Conservation (phyloP, 164 flowering plant species). For the Santalum album region DNA sequence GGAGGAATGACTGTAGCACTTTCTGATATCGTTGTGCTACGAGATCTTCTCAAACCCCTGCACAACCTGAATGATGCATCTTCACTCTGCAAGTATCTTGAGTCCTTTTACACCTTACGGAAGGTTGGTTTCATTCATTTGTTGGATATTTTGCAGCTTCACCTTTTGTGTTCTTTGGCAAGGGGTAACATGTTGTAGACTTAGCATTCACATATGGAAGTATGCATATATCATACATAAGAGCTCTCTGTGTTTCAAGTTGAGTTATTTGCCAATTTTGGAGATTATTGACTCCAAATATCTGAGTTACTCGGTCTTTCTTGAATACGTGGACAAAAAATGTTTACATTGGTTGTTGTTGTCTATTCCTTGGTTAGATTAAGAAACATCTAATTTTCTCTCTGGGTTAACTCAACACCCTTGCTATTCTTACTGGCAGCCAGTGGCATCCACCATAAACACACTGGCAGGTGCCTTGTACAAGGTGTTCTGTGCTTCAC, state of each 20-base stretch:
- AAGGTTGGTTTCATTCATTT: constrained; percentile 29
- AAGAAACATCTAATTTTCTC: background rate
- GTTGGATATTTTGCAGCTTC: no score
- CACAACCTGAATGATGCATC: constrained; percentile 61
- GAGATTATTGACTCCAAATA: no score
- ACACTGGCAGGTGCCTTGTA: constrained; percentile 75
- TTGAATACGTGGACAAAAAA: no score
- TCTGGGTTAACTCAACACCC: background rate
- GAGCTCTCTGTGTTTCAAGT: no score
- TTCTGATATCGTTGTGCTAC: constrained; percentile 78
- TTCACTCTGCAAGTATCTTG: constrained; percentile 63
- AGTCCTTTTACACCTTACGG: constrained; percentile 76
- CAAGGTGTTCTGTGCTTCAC: constrained; percentile 74
- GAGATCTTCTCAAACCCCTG: constrained; percentile 73
- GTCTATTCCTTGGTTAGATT: no score
- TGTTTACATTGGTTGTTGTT: no score
- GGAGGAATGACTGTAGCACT: constrained; percentile 95
- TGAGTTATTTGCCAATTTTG: no score
- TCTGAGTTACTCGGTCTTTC: no score
- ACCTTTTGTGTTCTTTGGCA: no score
- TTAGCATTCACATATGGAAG: no score
- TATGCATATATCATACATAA: no score
- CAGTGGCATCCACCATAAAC: constrained; percentile 76
- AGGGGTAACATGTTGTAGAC: no score
- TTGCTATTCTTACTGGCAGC: constrained; percentile 33